phyloP scores from a whole-genome alignment of 169 alveolate species.

The Babesia divergens region DNA sequence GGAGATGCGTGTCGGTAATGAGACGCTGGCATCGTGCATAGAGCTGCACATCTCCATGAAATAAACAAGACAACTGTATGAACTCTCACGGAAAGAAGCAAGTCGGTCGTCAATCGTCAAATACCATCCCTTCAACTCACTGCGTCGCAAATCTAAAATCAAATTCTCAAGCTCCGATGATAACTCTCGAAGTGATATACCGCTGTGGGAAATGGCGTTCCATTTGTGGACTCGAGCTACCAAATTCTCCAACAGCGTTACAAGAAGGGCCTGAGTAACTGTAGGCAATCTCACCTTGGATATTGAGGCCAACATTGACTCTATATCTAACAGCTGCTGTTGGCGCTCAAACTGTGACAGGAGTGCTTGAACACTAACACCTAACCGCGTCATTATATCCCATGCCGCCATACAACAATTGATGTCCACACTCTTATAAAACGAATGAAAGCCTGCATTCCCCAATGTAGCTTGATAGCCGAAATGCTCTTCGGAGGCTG shows the following conservation, averaged over 20 bases:
- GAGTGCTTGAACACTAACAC: not conserved
- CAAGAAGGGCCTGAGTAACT: slow-evolving; percentile 14
- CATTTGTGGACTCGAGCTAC: slow-evolving; percentile 40
- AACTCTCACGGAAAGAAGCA: not conserved
- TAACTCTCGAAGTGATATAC: slow-evolving; percentile 16
- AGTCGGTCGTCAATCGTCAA: slow-evolving; percentile 6
- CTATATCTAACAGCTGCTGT: slow-evolving; percentile 23
- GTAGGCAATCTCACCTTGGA: slow-evolving; percentile 8
- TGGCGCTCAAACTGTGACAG: slow-evolving; percentile 9
- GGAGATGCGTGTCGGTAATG: not conserved
- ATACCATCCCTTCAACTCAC: slow-evolving; percentile 44
- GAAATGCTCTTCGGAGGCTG: slow-evolving; percentile 19
- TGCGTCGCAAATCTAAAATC: slow-evolving; percentile 22
- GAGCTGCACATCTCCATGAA: slow-evolving; percentile 44
- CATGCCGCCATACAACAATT: slow-evolving; percentile 6
- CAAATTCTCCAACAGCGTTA: slow-evolving; percentile 31
- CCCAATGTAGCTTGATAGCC: not conserved
- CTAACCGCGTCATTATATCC: not conserved
- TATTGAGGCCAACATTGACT: slow-evolving; percentile 12
- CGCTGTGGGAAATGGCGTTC: slow-evolving; percentile 37
- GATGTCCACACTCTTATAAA: slow-evolving; percentile 16
- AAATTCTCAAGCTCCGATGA: slow-evolving; percentile 1
- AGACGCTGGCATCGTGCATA: slow-evolving; percentile 13
- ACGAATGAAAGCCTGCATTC: not conserved
- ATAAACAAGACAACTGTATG: slow-evolving; percentile 10